Conservation (phyloP, 345 rosid species). For the Hibiscus trionum region DNA sequence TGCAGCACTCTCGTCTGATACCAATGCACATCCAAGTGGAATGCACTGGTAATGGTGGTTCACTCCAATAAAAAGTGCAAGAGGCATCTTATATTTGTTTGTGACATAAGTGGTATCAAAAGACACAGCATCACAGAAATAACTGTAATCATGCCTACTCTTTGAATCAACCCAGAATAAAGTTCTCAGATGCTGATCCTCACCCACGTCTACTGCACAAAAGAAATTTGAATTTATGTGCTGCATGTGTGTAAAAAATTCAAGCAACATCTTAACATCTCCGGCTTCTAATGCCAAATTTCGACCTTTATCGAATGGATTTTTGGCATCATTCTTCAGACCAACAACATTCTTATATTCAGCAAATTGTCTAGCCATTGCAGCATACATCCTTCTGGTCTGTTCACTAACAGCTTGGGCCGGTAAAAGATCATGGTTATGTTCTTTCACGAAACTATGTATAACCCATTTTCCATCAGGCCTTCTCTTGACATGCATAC, state of each 20-base stretch:
- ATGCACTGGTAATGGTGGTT: constrained; percentile 62
- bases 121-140: constrained; percentile 56
- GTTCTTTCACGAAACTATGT: constrained; percentile 62
- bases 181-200: constrained; percentile 52
- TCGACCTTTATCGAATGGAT: constrained; percentile 44
- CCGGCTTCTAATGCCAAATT: constrained; percentile 39
- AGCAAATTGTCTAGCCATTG: constrained; percentile 65
- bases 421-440: constrained; percentile 67
- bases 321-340: constrained; percentile 29
- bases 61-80: constrained; percentile 53
- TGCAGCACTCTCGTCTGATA: constrained; percentile 48
- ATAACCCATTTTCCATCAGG: constrained; percentile 68
- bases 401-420: constrained; percentile 74
- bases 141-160: constrained; percentile 50
- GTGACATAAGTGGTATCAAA: constrained; percentile 49
- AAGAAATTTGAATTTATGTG: constrained; percentile 52
- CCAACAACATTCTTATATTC: constrained; percentile 55
- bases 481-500: constrained; percentile 80
- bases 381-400: constrained; percentile 63
- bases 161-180: constrained; percentile 63
- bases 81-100: constrained; percentile 60
- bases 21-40: constrained; percentile 58
- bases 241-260: constrained; percentile 43
- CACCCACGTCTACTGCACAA: constrained; percentile 52
- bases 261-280: constrained; percentile 43